Evolutionary conservation across 1,284 basidiomycete genomes (phyloP).

Genomic region (Schizophyllum commune): DNA sequence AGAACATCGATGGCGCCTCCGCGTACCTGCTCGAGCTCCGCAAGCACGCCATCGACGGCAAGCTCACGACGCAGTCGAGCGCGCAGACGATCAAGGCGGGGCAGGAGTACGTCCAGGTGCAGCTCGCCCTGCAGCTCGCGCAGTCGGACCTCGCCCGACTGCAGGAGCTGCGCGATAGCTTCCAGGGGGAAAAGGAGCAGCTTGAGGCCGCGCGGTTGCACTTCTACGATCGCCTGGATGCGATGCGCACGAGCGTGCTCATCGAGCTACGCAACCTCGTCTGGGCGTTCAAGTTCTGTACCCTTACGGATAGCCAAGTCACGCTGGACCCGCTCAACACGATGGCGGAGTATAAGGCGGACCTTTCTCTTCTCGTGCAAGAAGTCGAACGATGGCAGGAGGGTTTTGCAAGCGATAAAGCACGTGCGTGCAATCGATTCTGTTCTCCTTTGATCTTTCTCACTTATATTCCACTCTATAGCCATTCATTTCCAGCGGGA

Average conservation of each 20-base stretch:
- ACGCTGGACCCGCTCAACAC: background rate
- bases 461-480: too few species aligned
- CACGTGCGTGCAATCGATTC: too few species aligned
- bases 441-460: too few species aligned
- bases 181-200: background rate
- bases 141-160: background rate
- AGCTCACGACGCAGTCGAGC: background rate
- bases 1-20: background rate
- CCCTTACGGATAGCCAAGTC: background rate
- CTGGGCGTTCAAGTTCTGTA: background rate
- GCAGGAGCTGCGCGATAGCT: background rate
- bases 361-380: background rate
- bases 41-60: background rate
- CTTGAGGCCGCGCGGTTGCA: background rate
- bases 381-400: background rate
- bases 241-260: background rate
- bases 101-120: background rate
- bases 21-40: background rate
- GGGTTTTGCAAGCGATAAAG: background rate
- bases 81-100: background rate
- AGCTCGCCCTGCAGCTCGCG: background rate
- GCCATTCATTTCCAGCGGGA: background rate
- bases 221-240: background rate
- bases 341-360: background rate
- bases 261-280: background rate